Percentiles rank a stretch among this genome's conserved stretches.
Conservation (phyloP, 768 basidiomycete genomes). For the Xerocomellus amylosporus region DNA sequence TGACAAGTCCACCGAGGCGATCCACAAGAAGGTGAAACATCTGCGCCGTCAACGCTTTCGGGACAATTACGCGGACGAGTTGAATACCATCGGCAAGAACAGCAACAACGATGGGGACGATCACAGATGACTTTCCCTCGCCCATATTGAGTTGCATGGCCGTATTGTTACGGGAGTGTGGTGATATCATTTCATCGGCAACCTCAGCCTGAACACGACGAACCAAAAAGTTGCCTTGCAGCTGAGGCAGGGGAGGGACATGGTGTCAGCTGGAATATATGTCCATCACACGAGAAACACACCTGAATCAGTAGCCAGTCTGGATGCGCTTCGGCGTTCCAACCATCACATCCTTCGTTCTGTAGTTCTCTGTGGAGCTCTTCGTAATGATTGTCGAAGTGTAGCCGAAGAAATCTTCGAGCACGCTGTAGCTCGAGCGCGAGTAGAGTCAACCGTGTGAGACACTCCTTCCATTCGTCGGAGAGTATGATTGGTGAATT, state of each 20-base stretch:
- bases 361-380: no score
- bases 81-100: constrained; percentile 42
- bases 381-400: no score
- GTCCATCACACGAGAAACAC: no score
- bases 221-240: constrained; percentile 41
- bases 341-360: no score
- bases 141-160: constrained; percentile 57
- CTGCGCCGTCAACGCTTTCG: constrained; percentile 45
- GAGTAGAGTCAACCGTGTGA: constrained; percentile 31
- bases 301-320: no score
- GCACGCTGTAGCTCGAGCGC: no score
- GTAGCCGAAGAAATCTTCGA: no score
- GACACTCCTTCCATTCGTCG: constrained; percentile 29
- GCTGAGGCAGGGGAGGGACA: no score
- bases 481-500: constrained; percentile 16
- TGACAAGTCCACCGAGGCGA: constrained; percentile 42
- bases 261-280: no score
- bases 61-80: no score
- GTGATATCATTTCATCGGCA: constrained; percentile 49
- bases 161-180: constrained; percentile 35
- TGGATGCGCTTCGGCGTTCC: no score
- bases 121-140: constrained; percentile 51
- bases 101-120: constrained; percentile 44
- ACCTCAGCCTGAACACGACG: constrained; percentile 43
- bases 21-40: constrained; percentile 50